Conservation (phyloP, 2,329 filamentous ascomycete genomes). For the Cytospora piceae region DNA sequence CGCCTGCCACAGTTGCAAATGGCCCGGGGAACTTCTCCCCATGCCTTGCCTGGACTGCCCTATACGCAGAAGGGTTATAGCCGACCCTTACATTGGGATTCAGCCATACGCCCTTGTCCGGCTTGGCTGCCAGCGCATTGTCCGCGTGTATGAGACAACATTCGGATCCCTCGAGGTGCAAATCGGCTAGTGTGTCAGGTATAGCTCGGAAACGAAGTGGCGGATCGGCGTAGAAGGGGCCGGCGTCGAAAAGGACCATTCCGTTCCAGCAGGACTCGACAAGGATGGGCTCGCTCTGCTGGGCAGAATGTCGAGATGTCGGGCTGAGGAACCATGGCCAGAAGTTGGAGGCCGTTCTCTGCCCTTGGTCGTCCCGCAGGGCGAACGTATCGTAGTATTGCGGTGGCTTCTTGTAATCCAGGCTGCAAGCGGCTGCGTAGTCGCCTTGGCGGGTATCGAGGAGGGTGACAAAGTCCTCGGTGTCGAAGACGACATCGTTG, state of each 20-base stretch:
- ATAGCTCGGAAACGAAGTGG: conserved; percentile 65
- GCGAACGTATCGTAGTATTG: conserved; percentile 66
- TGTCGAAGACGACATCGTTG: conserved; percentile 64
- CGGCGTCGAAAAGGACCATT: conserved; percentile 52
- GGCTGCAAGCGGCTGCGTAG: conserved; percentile 63
- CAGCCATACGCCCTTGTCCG: conserved; percentile 61
- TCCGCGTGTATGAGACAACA: conserved; percentile 79
- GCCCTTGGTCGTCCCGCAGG: conserved; percentile 57
- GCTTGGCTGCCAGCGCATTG: conserved; percentile 57
- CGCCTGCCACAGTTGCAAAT: conserved; percentile 53
- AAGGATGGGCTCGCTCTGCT: conserved; percentile 54
- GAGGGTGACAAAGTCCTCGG: conserved; percentile 56
- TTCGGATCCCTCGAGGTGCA: conserved; percentile 75
- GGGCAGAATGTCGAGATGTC: conserved; percentile 49
- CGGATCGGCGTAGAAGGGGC: conserved; percentile 49
- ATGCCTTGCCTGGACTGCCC: conserved; percentile 50
- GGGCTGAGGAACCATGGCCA: conserved; percentile 64
- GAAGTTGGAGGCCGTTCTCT: conserved; percentile 53
- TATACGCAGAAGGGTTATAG: conserved; percentile 61
- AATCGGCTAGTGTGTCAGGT: conserved; percentile 61
- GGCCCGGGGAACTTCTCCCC: conserved; percentile 51
- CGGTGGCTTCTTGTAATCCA: conserved; percentile 60
- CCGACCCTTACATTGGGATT: conserved; percentile 72
- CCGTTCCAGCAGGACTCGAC: conserved; percentile 75
- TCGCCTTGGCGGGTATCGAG: conserved; percentile 57